A percentile compares a stretch with the other conserved stretches of the same genome.
phyloP scores from a whole-genome alignment of 1,139 yeast species.

The Hyphopichia buzzinii region DNA sequence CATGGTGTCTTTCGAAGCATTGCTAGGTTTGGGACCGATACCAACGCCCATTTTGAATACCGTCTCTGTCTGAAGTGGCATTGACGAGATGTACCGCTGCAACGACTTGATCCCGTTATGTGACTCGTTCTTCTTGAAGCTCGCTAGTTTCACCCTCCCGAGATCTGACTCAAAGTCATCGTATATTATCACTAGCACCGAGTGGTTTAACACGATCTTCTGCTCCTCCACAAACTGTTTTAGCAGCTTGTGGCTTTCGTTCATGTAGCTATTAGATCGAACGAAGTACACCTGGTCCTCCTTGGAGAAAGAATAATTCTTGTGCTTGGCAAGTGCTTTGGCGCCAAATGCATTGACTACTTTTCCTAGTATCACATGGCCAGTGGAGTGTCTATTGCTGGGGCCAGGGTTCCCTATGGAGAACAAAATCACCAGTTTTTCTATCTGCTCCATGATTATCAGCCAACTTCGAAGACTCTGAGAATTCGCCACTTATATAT shows the following conservation, averaged over 20 bases:
- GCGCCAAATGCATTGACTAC: constrained; percentile 26
- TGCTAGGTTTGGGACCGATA: constrained; percentile 44
- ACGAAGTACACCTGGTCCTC: constrained; percentile 24
- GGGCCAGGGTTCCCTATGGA: constrained; percentile 48
- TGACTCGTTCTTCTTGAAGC: constrained; percentile 35
- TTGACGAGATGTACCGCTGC: constrained; percentile 10
- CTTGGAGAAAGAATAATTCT: constrained; percentile 24
- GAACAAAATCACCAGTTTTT: constrained; percentile 21
- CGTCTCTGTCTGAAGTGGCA: constrained; percentile 6
- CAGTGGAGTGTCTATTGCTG: constrained; percentile 38
- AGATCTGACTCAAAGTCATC: constrained; percentile 41
- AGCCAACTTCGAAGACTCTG: too few relatives aligned
- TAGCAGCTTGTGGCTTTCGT: constrained; percentile 36
- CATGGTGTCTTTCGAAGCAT: constrained; percentile 34
- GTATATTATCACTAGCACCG: constrained; percentile 26
- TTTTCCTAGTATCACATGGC: constrained; percentile 34
- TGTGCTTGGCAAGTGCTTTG: constrained; percentile 18
- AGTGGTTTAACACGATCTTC: constrained; percentile 14
- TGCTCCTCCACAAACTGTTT: constrained; percentile 21
- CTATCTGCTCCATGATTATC: too few relatives aligned
- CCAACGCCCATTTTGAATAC: constrained; percentile 40
- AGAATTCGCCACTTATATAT: too few relatives aligned
- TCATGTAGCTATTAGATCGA: constrained; percentile 42
- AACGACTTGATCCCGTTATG: constrained; percentile 42
- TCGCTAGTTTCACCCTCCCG: constrained; percentile 27